Base-by-base conservation (phyloP, 805 yeast species). In the Candida khao-thaluensis region DNA sequence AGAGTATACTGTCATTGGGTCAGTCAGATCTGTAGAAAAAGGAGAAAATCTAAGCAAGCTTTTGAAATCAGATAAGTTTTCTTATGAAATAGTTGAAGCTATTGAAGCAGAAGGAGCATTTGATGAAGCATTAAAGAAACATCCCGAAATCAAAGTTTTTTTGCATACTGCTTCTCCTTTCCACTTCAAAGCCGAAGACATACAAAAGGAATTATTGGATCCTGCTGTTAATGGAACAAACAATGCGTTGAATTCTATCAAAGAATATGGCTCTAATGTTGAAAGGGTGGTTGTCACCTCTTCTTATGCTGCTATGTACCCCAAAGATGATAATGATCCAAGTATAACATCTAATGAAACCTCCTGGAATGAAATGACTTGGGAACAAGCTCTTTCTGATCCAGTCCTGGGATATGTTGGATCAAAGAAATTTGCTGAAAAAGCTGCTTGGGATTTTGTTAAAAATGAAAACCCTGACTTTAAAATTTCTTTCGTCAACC, bases 151-250 rank as follows among this genome's bases (percentile, higher is more conserved):
- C 40, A 62, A 63, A 9, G 75, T 71, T 23, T 79, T 81, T 35
- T 48, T 79, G 29, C 86, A 80, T 56, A 70, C 81, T 7, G 85
- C 86, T 2, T 72, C 82, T 10, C 84, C 85, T 10, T 73, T 74
- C 52, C 61, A 68, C 18, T 72, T 69, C 52, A 64, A 69, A 8
- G 57, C 66, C 15, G 56, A 64, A 10, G 64, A 70, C 44, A 61
- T 71, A 24, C 81, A 72, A 41, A 69, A 71, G 35, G 81, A 75
- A 15, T 60, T 79, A 38, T 58, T 79, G 41, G 63, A 55, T 17
- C 85, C 86, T 3, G 83, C 85, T 1, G 59, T 76, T 4, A 54
- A 66, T 14, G 84, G 83, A 23, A 78, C 82, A 17, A 61, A 60
- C 42, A 68, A 74, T 48, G 71, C 78, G n/a, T 56, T 81, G 37